Evolutionary conservation across 1,284 basidiomycete species (phyloP).

Genomic region (Anthracocystis panici-leucophaei): DNA sequence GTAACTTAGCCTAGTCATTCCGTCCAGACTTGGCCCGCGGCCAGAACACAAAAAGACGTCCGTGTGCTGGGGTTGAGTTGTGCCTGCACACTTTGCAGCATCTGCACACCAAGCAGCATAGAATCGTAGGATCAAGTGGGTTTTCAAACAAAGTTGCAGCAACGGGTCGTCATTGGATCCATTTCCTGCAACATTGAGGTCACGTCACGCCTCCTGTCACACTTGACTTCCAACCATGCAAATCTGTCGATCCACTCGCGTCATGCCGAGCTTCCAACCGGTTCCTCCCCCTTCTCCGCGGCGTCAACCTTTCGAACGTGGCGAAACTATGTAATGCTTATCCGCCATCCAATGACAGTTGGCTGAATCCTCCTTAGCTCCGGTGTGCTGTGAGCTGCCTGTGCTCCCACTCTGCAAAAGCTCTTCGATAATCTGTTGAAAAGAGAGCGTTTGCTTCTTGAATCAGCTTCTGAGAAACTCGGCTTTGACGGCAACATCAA

Average conservation of each 20-base stretch:
- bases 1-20: too few relatives aligned
- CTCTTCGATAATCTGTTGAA: conserved; percentile 31
- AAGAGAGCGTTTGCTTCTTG: not conserved
- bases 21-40: not conserved
- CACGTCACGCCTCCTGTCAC: conserved; percentile 25
- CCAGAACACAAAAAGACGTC: not conserved
- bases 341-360: not conserved
- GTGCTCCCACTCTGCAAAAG: conserved; percentile 28
- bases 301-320: not conserved
- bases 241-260: conserved; percentile 1
- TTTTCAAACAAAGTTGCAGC: too few relatives aligned
- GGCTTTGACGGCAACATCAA: not conserved
- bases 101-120: too few relatives aligned
- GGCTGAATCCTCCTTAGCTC: not conserved
- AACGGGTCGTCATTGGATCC: too few relatives aligned
- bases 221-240: not conserved
- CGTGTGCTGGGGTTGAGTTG: too few relatives aligned
- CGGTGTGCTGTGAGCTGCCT: conserved; percentile 3
- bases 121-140: not conserved
- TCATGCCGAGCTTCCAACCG: conserved; percentile 8
- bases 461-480: conserved; percentile 5
- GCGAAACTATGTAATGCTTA: not conserved
- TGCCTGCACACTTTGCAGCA: too few relatives aligned
- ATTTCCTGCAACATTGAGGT: not conserved
- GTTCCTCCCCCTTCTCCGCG: conserved; percentile 15